phyloP scores from a whole-genome alignment of 257 asterid species.

The Cordia subcordata region DNA sequence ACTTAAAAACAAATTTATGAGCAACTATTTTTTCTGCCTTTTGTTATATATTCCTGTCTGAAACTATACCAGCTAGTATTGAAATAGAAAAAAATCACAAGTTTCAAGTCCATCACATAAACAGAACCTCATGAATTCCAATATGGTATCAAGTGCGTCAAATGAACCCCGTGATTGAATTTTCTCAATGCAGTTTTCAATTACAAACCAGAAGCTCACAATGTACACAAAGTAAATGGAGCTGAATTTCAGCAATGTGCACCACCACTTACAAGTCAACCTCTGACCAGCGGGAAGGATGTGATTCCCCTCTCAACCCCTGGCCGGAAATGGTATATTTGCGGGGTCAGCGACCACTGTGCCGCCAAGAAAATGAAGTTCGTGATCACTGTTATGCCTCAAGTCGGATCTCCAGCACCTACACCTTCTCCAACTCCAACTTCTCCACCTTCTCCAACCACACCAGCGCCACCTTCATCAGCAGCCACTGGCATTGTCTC shows the following conservation, averaged over 20 bases:
- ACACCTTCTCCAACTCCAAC: conserved; percentile 14
- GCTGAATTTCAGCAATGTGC: conserved; percentile 21
- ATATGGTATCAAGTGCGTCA: too few species aligned
- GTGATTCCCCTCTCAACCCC: conserved; percentile 16
- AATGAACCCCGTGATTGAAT: neutral
- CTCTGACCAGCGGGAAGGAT: conserved; percentile 21
- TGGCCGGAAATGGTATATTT: conserved; percentile 43
- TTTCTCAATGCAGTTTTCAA: conserved; percentile 31
- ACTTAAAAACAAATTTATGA: neutral
- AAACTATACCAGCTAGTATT: too few species aligned
- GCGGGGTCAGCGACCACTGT: conserved; percentile 29
- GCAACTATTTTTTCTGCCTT: neutral
- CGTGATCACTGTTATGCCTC: conserved; percentile 18
- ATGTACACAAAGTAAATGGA: conserved; percentile 24
- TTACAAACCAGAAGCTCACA: conserved; percentile 31
- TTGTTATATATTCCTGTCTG: neutral
- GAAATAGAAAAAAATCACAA: too few species aligned
- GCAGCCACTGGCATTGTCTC: conserved; percentile 9
- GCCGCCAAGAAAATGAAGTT: conserved; percentile 24
- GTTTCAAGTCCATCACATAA: too few species aligned
- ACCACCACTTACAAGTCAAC: neutral
- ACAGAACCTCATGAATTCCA: too few species aligned
- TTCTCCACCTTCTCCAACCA: conserved; percentile 9
- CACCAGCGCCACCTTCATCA: neutral
- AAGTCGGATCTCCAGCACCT: conserved; percentile 16